phyloP scores from a whole-genome alignment of 1,139 yeast species.

The Suzukiozyma palmioleophila region DNA sequence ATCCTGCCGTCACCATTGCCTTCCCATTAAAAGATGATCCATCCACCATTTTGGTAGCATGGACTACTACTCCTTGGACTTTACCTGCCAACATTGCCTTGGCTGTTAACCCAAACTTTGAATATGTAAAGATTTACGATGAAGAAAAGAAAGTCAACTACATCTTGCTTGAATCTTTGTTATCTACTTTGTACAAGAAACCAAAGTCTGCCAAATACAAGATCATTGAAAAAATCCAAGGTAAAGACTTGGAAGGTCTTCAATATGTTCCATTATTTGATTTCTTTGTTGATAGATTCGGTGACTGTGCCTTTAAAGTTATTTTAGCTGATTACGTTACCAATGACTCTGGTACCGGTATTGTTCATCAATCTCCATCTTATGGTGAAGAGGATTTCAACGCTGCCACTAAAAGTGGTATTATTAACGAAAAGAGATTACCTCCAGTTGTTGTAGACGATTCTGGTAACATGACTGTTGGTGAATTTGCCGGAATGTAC shows the following conservation, averaged over 20 bases:
- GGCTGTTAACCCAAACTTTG: conserved; percentile 87
- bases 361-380: conserved; percentile 97
- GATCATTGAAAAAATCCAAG: conserved; percentile 73
- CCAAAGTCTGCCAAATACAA: conserved; percentile 87
- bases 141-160: conserved; percentile 78
- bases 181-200: conserved; percentile 84
- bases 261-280: conserved; percentile 80
- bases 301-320: conserved; percentile 77
- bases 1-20: conserved; percentile 92
- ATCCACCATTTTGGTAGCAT: conserved; percentile 81
- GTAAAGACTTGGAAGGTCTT: conserved; percentile 73
- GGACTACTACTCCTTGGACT: conserved; percentile 99
- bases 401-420: conserved; percentile 71
- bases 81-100: conserved; percentile 90
- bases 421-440: conserved; percentile 59
- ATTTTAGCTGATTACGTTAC: conserved; percentile 82
- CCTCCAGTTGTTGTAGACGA: conserved; percentile 97
- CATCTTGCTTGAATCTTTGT: conserved; percentile 76
- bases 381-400: conserved; percentile 98
- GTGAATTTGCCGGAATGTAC: conserved; percentile 75
- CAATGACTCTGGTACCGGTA: conserved; percentile 96
- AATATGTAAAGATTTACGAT: conserved; percentile 86
- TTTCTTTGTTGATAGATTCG: conserved; percentile 71
- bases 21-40: conserved; percentile 81
- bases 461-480: conserved; percentile 79